Conservation (phyloP, 2,329 filamentous ascomycete genomes). For the Trichoderma atrobrunneum region DNA sequence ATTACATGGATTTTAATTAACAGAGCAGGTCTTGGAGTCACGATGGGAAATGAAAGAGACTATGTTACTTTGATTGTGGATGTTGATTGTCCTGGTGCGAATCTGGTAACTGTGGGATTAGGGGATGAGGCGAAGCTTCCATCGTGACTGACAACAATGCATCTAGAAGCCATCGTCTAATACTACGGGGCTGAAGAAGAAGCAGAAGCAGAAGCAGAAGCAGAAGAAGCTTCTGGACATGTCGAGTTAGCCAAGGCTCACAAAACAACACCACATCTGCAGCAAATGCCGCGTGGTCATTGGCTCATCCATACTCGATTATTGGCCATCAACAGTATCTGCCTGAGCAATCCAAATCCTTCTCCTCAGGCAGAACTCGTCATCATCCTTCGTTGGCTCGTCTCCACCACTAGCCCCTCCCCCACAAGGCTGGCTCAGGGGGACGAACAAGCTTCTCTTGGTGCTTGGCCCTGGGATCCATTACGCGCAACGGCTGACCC, state of each 20-base stretch:
- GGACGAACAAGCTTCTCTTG: background rate
- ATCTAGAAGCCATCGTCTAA: background rate
- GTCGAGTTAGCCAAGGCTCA: background rate
- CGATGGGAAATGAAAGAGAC: background rate
- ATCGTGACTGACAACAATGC: background rate
- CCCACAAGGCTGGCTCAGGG: constrained; percentile 7
- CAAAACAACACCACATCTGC: background rate
- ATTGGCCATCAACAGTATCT: background rate
- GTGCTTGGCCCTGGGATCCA: background rate
- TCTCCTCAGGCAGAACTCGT: background rate
- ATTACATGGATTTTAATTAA: background rate
- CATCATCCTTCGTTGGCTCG: background rate
- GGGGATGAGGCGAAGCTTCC: background rate
- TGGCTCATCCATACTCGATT: background rate
- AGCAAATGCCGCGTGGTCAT: background rate
- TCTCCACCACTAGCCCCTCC: background rate
- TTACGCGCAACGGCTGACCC: background rate
- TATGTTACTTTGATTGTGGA: background rate
- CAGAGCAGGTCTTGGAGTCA: background rate
- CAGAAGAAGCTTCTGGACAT: background rate
- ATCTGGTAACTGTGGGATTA: background rate
- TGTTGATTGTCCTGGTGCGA: background rate
- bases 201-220: background rate
- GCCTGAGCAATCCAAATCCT: background rate
- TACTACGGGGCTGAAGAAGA: background rate